These are phyloP conservation scores for carrot (Daucus carota) DNA, from an alignment of 129 eudicot species.

Conservation along the genomic window DH1_v3.0 NC_030388.2:3045001-3045500, in stretches of 20 bases:
- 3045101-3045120: slow-evolving; percentile 79
- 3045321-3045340: background rate
- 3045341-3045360: background rate
- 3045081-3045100: slow-evolving; percentile 88
- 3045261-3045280: background rate
- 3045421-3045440: no score
- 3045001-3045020: slow-evolving; percentile 65
- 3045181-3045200: background rate
- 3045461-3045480: no score
- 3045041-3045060: slow-evolving; percentile 48
- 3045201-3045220: background rate
- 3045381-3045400: background rate
- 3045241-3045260: background rate
- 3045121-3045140: slow-evolving; percentile 64
- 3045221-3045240: background rate
- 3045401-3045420: background rate
- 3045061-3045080: slow-evolving; percentile 49
- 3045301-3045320: background rate
- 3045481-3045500: background rate
- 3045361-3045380: background rate
- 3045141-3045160: slow-evolving; percentile 60
- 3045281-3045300: slow-evolving; percentile 6
- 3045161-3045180: slow-evolving; percentile 22
- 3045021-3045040: slow-evolving; percentile 79
- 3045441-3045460: no score